phyloP scores from a whole-genome alignment of 768 basidiomycete genomes.

The Lentinus tigrinus region DNA sequence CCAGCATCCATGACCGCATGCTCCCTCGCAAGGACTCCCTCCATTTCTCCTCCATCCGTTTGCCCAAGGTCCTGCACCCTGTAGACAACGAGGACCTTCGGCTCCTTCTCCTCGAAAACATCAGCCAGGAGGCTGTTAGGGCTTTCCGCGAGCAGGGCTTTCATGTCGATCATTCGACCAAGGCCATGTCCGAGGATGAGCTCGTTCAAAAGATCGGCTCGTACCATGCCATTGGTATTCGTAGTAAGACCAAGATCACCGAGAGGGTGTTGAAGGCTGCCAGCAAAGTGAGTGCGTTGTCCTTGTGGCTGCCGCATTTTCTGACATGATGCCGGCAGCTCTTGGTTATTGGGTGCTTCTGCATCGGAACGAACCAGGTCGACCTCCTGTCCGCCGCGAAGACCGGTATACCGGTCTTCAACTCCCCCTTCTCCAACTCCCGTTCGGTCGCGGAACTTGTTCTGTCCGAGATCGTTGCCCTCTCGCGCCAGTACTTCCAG shows the following conservation, averaged over 20 bases:
- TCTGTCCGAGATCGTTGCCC: slow-evolving; percentile 87
- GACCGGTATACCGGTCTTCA: slow-evolving; percentile 96
- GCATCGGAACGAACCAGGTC: slow-evolving; percentile 98
- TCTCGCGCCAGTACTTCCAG: slow-evolving; percentile 92
- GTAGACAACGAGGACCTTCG: slow-evolving; percentile 77
- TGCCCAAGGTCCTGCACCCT: slow-evolving; percentile 75
- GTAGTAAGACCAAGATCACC: slow-evolving; percentile 97
- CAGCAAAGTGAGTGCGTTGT: slow-evolving; percentile 57
- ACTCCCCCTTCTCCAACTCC: slow-evolving; percentile 98
- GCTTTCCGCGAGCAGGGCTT: slow-evolving; percentile 82
- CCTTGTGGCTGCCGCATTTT: not conserved
- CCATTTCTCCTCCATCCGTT: slow-evolving; percentile 41
- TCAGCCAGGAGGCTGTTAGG: slow-evolving; percentile 85
- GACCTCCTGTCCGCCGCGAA: slow-evolving; percentile 81
- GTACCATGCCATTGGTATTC: slow-evolving; percentile 95
- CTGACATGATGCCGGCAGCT: slow-evolving; percentile 51
- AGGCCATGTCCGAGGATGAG: slow-evolving; percentile 91
- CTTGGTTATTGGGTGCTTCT: slow-evolving; percentile 96
- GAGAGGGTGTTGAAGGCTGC: slow-evolving; percentile 85
- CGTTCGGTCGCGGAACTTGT: slow-evolving; percentile 99
- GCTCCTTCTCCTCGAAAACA: slow-evolving; percentile 91
- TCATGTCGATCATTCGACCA: slow-evolving; percentile 85
- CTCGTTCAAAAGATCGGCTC: slow-evolving; percentile 77
- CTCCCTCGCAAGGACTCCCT: slow-evolving; percentile 33
- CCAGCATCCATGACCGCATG: slow-evolving; percentile 47